These are phyloP conservation scores for Fusarium sp. DNA, from an alignment of 2,329 filamentous ascomycete genomes.

Conservation along the genomic window DNA sequence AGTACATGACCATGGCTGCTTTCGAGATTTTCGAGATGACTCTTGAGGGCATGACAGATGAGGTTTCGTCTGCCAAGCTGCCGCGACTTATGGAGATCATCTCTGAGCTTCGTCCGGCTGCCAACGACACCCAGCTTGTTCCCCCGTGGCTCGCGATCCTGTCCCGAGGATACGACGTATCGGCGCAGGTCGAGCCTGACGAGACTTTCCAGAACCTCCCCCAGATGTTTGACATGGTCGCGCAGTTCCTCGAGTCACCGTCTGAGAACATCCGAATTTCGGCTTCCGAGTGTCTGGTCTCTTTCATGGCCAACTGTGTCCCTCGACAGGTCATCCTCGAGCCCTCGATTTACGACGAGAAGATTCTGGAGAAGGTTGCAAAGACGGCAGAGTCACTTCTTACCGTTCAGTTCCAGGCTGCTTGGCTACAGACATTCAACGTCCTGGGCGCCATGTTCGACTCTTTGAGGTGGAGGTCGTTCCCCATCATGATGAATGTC, in stretches of 20 bases:
- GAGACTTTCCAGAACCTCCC: constrained; percentile 94
- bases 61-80: constrained; percentile 89
- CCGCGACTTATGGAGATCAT: constrained; percentile 92
- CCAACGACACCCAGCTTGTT: constrained; percentile 93
- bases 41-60: constrained; percentile 89
- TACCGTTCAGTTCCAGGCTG: constrained; percentile 90
- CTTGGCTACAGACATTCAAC: constrained; percentile 95
- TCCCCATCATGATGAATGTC: constrained; percentile 81
- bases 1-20: constrained; percentile 94
- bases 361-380: constrained; percentile 84
- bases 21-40: constrained; percentile 99
- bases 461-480: constrained; percentile 84
- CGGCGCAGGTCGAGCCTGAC: constrained; percentile 86
- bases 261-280: constrained; percentile 95
- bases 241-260: constrained; percentile 84
- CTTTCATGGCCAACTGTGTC: constrained; percentile 90
- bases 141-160: constrained; percentile 97
- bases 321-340: constrained; percentile 86
- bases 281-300: constrained; percentile 93
- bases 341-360: constrained; percentile 93
- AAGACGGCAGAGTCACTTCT: constrained; percentile 80
- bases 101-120: constrained; percentile 87
- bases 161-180: constrained; percentile 93
- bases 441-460: constrained; percentile 91
- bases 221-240: constrained; percentile 83